Evolutionary conservation across 179 eudicot genomes (phyloP).

Genomic region (Drosera spatulata): DNA sequence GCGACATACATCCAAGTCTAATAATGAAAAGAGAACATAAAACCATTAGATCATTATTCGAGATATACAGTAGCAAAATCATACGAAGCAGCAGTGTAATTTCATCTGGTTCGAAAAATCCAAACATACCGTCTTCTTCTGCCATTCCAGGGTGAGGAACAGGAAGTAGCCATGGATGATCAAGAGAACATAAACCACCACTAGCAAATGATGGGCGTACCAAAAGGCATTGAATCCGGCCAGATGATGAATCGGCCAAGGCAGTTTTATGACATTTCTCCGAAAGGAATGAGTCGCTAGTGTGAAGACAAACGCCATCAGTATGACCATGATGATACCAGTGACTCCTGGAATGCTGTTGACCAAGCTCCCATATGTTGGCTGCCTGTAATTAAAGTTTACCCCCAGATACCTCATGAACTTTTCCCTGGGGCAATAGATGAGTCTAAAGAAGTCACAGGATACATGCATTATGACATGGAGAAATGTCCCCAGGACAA

Average conservation of each 20-base stretch:
- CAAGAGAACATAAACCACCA: slow-evolving; percentile 55
- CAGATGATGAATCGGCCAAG: slow-evolving; percentile 56
- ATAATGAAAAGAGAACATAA: slow-evolving; percentile 3
- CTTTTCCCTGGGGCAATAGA: slow-evolving; percentile 23
- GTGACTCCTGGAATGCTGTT: slow-evolving; percentile 46
- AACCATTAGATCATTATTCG: not conserved
- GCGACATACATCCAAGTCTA: slow-evolving; percentile 96
- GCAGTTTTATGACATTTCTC: slow-evolving; percentile 74
- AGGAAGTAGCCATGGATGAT: slow-evolving; percentile 70
- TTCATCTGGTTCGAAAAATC: not conserved
- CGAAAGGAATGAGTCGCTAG: slow-evolving; percentile 83
- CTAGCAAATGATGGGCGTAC: slow-evolving; percentile 89
- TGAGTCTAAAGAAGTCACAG: slow-evolving; percentile 16
- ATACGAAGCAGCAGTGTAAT: not conserved
- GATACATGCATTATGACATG: slow-evolving; percentile 51
- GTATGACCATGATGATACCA: slow-evolving; percentile 56
- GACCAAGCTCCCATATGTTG: slow-evolving; percentile 46
- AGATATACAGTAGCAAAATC: not conserved
- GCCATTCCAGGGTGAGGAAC: slow-evolving; percentile 55
- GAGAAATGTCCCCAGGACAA: slow-evolving; percentile 37
- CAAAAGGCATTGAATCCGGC: slow-evolving; percentile 96
- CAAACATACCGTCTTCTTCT: slow-evolving; percentile 64
- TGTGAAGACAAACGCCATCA: slow-evolving; percentile 72
- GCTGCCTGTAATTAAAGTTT: slow-evolving; percentile 42
- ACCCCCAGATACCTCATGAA: slow-evolving; percentile 44